These are phyloP conservation scores for Xerocomus amazonicus DNA, from an alignment of 1,284 basidiomycete genomes.

Conservation along the genomic window DNA sequence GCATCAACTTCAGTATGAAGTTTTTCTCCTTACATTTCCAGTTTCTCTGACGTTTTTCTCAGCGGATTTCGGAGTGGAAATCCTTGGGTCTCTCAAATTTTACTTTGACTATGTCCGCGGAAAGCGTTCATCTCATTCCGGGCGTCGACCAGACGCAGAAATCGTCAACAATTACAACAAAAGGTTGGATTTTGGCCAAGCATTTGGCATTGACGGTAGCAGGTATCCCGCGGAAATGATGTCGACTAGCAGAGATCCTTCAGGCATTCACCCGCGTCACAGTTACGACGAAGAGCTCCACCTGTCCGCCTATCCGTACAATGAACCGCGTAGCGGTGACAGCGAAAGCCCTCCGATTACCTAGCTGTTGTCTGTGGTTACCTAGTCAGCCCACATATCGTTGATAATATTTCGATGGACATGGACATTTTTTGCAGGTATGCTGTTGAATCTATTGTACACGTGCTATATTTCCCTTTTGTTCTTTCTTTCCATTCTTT, in stretches of 20 bases:
- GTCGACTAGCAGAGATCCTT: conserved; percentile 15
- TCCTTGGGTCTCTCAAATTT: conserved; percentile 58
- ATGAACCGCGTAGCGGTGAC: conserved; percentile 5
- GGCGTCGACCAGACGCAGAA: conserved; percentile 25
- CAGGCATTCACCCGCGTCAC: conserved; percentile 14
- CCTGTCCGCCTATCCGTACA: conserved; percentile 41
- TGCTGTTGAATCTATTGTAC: neutral
- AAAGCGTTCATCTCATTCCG: conserved; percentile 44
- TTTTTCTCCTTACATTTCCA: neutral
- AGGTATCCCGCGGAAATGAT: conserved; percentile 13
- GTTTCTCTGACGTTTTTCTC: conserved; percentile 10
- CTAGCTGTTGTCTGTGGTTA: neutral
- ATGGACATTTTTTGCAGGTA: neutral
- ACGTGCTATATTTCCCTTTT: neutral
- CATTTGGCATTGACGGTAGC: conserved; percentile 44
- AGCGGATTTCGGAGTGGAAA: conserved; percentile 68
- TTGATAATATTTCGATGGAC: neutral
- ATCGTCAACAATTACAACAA: conserved; percentile 29
- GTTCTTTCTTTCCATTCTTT: conserved; percentile 1
- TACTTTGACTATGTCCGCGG: conserved; percentile 49
- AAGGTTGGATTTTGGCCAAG: conserved; percentile 43
- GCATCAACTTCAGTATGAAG: conserved; percentile 66
- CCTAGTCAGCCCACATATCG: neutral
- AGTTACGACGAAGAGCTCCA: conserved; percentile 47
- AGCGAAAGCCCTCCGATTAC: conserved; percentile 4